These are phyloP conservation scores for Albizia julibrissin DNA, from an alignment of 306 rosid genomes.

Conservation along the genomic window DNA sequence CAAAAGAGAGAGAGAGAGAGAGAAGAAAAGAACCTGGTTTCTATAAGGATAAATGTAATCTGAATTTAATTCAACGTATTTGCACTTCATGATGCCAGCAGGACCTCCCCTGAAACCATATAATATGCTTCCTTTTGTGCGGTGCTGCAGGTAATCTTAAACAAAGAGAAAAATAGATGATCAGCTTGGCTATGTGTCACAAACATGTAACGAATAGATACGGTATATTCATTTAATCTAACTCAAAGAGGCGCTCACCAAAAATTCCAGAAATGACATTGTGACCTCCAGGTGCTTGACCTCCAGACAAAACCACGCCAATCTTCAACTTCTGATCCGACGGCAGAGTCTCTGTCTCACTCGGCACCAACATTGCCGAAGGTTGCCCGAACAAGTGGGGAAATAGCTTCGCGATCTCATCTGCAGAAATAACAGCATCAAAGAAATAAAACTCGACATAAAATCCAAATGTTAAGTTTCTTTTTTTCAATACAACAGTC, in stretches of 20 bases:
- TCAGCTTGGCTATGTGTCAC: not conserved
- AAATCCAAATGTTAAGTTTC: not conserved
- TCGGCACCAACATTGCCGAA: slow-evolving; percentile 60
- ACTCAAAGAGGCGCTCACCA: slow-evolving; percentile 46
- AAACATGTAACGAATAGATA: not conserved
- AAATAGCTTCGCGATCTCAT: slow-evolving; percentile 92
- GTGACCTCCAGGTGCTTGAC: slow-evolving; percentile 99
- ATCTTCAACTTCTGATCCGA: slow-evolving; percentile 68
- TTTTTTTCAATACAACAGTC: not conserved
- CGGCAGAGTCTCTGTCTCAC: slow-evolving; percentile 32
- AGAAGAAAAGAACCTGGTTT: slow-evolving; percentile 77
- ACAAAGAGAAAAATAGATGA: not conserved
- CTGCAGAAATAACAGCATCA: slow-evolving; percentile 35
- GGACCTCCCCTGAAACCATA: slow-evolving; percentile 97
- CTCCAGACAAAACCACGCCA: slow-evolving; percentile 96
- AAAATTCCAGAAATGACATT: slow-evolving; percentile 92
- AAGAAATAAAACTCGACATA: not conserved
- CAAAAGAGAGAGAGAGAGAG: too few species aligned
- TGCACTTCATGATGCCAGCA: slow-evolving; percentile 95
- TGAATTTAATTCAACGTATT: slow-evolving; percentile 69
- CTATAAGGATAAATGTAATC: slow-evolving; percentile 89
- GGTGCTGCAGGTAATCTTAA: slow-evolving; percentile 88
- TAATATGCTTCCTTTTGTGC: slow-evolving; percentile 73
- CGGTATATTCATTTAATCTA: not conserved
- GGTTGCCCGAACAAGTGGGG: slow-evolving; percentile 92